Evolutionary conservation across 768 basidiomycete species (phyloP).

Genomic region (Tulasnella sp.): DNA sequence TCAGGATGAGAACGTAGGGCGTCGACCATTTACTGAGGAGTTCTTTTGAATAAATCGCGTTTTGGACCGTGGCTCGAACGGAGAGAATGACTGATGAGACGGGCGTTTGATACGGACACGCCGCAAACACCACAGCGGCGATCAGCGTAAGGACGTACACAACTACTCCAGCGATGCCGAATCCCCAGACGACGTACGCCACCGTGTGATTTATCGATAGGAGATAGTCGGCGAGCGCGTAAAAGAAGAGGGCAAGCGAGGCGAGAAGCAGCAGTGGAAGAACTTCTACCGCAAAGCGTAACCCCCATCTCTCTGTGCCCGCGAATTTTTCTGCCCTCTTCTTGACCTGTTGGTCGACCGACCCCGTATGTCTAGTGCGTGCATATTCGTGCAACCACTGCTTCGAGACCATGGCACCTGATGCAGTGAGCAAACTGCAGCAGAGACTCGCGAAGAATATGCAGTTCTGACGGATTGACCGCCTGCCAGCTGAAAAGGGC

Average conservation of each 20-base stretch:
- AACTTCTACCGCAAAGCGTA: background rate
- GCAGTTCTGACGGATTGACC: background rate
- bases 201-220: background rate
- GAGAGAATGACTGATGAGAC: background rate
- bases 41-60: too few relatives aligned
- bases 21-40: too few relatives aligned
- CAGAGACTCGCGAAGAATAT: conserved; percentile 4
- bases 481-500: background rate
- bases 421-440: conserved; percentile 1
- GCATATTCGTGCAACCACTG: background rate
- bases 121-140: background rate
- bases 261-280: background rate
- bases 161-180: background rate
- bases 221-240: conserved; percentile 3
- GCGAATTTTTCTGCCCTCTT: background rate
- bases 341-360: background rate
- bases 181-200: background rate
- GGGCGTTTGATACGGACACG: background rate
- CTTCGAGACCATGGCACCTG: conserved; percentile 5
- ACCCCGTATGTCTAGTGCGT: background rate
- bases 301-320: background rate
- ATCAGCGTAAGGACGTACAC: background rate
- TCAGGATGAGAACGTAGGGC: too few relatives aligned
- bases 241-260: background rate
- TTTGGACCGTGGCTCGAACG: too few relatives aligned